These are phyloP conservation scores for Saturnispora bothae DNA, from an alignment of 805 yeast species.

Conservation along the genomic window DNA sequence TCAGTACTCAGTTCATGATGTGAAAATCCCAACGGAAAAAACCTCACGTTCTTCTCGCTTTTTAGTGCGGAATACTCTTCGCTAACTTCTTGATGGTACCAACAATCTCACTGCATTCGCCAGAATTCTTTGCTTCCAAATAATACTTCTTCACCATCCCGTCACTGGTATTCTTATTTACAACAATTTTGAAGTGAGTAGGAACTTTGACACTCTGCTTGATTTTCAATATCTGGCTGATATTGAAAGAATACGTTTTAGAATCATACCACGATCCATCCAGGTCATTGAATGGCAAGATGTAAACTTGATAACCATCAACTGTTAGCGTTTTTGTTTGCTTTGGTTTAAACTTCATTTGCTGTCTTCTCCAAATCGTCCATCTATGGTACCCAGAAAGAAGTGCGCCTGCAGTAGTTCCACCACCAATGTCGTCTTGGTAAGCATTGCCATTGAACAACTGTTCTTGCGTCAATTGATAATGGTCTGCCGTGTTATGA, in stretches of 20 bases:
- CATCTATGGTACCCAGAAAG: conserved; percentile 64
- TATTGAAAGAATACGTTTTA: conserved; percentile 80
- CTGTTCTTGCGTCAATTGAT: conserved; percentile 13
- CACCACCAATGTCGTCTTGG: background rate
- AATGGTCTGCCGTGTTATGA: conserved; percentile 18
- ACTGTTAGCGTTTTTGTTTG: conserved; percentile 77
- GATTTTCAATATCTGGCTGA: conserved; percentile 61
- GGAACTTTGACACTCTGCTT: conserved; percentile 73
- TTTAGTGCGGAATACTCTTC: conserved; percentile 1
- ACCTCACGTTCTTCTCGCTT: too few species aligned
- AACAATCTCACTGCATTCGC: conserved; percentile 66
- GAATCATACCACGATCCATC: conserved; percentile 50
- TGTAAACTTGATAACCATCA: conserved; percentile 89
- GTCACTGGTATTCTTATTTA: conserved; percentile 38
- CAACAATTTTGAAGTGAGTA: conserved; percentile 69
- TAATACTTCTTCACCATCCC: conserved; percentile 75
- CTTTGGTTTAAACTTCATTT: conserved; percentile 67
- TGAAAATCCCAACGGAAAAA: too few species aligned
- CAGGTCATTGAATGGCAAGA: conserved; percentile 75
- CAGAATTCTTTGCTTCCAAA: conserved; percentile 58
- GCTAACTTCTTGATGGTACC: conserved; percentile 51
- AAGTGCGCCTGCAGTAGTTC: conserved; percentile 4
- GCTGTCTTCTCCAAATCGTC: conserved; percentile 82
- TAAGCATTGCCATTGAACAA: conserved; percentile 5
- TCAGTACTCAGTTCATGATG: too few species aligned